A percentile compares a stretch with the other conserved stretches of the same genome.
These are phyloP conservation scores for Ocimum tenuiflorum DNA, from an alignment of 257 asterid species.

Conservation along the genomic window DNA sequence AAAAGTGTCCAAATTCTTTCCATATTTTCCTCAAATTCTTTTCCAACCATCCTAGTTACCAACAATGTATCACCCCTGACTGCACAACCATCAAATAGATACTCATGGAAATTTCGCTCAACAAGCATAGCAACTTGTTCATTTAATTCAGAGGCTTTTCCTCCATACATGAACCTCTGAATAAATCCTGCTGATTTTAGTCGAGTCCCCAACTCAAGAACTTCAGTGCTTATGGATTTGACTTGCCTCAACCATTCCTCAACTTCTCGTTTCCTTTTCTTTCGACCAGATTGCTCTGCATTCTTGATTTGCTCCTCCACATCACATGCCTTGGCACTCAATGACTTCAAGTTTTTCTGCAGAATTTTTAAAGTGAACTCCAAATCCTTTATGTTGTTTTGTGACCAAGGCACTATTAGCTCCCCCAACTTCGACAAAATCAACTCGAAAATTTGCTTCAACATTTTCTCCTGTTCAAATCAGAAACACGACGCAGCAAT, in stretches of 20 bases:
- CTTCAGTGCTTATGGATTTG: neutral
- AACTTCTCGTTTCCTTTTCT: neutral
- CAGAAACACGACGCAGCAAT: no score
- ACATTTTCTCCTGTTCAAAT: neutral
- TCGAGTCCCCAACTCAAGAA: neutral
- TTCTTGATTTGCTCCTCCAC: neutral
- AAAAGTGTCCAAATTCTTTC: neutral
- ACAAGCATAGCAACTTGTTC: neutral
- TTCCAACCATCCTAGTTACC: neutral
- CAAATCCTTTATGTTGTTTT: neutral
- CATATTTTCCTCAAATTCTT: neutral
- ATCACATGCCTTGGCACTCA: neutral
- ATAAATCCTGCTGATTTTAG: neutral
- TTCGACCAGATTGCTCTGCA: neutral
- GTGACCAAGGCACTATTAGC: neutral
- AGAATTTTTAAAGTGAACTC: neutral
- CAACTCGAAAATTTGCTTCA: neutral
- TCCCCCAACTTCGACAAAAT: neutral
- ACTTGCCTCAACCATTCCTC: neutral
- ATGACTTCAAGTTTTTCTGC: neutral
- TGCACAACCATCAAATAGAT: neutral
- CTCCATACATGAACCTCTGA: neutral
- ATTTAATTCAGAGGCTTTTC: neutral
- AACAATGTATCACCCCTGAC: neutral
- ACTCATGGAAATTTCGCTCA: neutral